phyloP scores from a whole-genome alignment of 164 flowering plant species.

The Piper longum region DNA sequence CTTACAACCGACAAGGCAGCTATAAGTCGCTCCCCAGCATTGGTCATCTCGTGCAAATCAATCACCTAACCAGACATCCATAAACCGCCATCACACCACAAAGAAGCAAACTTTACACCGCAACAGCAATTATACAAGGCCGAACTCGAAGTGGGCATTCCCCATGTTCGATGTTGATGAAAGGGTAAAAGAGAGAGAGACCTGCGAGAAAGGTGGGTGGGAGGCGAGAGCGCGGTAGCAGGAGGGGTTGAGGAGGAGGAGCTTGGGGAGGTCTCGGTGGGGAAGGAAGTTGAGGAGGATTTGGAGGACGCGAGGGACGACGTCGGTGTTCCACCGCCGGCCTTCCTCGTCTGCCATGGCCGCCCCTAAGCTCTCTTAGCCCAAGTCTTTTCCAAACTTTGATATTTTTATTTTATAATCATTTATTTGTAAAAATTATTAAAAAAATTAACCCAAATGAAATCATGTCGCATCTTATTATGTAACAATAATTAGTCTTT shows the following conservation, averaged over 20 bases:
- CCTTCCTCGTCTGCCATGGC: conserved; percentile 7
- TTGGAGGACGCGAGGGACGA: conserved; percentile 36
- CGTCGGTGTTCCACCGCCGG: conserved; percentile 44
- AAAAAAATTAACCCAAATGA: too few species aligned
- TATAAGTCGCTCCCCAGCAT: conserved; percentile 65
- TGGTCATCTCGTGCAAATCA: conserved; percentile 64
- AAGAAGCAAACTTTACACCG: neutral
- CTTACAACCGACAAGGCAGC: conserved; percentile 74
- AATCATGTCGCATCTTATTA: too few species aligned
- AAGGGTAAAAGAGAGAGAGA: conserved; percentile 6
- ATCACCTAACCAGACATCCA: conserved; percentile 23
- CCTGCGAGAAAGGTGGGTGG: conserved; percentile 61
- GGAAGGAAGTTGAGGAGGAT: conserved; percentile 47
- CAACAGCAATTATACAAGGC: neutral
- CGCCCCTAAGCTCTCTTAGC: neutral
- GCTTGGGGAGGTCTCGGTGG: conserved; percentile 50
- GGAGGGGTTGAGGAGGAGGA: conserved; percentile 54
- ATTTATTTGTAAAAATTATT: too few species aligned
- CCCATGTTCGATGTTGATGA: too few species aligned
- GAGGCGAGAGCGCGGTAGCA: conserved; percentile 48
- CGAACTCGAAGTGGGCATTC: neutral
- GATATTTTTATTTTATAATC: too few species aligned
- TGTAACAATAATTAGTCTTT: too few species aligned
- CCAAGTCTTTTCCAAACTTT: too few species aligned
- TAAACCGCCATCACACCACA: neutral